A percentile compares a stretch with the other conserved stretches of the same genome.
phyloP scores from a whole-genome alignment of 768 basidiomycete genomes.

The Daedaleopsis nitida region DNA sequence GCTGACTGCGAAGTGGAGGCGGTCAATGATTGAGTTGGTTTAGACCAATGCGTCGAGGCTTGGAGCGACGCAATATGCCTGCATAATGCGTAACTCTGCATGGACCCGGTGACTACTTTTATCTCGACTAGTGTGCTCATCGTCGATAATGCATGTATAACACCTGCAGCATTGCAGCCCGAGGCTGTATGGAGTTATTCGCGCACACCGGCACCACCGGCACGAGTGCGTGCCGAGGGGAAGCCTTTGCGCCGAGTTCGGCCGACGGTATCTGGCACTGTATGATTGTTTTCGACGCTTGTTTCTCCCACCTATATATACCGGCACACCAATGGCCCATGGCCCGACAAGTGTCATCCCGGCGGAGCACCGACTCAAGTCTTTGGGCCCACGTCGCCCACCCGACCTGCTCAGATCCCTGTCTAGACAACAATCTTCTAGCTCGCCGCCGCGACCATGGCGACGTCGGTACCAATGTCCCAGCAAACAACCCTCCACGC shows the following conservation, averaged over 20 bases:
- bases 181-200: not conserved
- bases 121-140: too few species aligned
- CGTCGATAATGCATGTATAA: too few species aligned
- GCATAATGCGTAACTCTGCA: too few species aligned
- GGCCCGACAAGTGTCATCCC: not conserved
- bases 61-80: too few species aligned
- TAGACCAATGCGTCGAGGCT: not conserved
- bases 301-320: constrained; percentile 3
- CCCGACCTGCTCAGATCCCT: not conserved
- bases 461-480: constrained; percentile 8
- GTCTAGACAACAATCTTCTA: too few species aligned
- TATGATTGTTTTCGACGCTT: not conserved
- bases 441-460: not conserved
- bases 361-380: not conserved
- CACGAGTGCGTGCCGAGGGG: not conserved
- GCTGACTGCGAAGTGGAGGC: constrained; percentile 65
- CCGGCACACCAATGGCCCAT: not conserved
- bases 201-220: not conserved
- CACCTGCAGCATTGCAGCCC: too few species aligned
- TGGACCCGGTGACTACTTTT: too few species aligned
- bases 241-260: not conserved
- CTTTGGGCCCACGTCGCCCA: not conserved
- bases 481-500: constrained; percentile 17
- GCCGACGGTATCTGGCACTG: not conserved
- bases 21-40: constrained; percentile 55